These are phyloP conservation scores for Coniochaeta sp. DNA, from an alignment of 2,329 filamentous ascomycete genomes.

Conservation along the genomic window DNA sequence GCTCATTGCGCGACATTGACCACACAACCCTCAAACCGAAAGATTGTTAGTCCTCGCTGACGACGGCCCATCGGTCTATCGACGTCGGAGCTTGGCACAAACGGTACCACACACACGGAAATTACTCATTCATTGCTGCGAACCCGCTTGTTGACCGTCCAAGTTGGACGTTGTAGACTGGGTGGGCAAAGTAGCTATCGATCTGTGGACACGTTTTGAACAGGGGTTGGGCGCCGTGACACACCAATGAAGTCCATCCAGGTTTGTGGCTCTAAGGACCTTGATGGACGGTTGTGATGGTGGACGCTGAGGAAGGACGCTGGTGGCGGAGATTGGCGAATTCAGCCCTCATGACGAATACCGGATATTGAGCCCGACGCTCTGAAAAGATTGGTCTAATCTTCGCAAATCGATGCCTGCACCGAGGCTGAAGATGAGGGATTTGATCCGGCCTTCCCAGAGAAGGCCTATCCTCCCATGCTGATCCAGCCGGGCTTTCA, in stretches of 20 bases:
- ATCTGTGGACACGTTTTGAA: neutral
- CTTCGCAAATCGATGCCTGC: conserved; percentile 74
- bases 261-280: no score
- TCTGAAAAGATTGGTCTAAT: conserved; percentile 69
- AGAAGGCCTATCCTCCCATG: conserved; percentile 77
- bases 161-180: neutral
- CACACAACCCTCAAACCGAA: no score
- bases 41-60: no score
- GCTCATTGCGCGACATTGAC: no score
- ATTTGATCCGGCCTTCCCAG: conserved; percentile 91
- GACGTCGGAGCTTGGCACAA: neutral
- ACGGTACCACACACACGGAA: neutral
- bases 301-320: neutral
- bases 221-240: neutral
- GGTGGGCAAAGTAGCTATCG: neutral
- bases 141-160: neutral
- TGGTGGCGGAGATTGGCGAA: neutral
- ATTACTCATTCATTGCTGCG: neutral
- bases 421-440: conserved; percentile 84
- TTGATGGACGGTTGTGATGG: neutral
- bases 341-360: conserved; percentile 60
- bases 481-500: conserved; percentile 87
- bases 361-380: conserved; percentile 70
- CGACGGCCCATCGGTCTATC: no score
- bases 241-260: neutral